A percentile compares a stretch with the other conserved stretches of the same genome.
phyloP scores from a whole-genome alignment of 73 alveolate species.

The Symbiodinium pilosum region DNA sequence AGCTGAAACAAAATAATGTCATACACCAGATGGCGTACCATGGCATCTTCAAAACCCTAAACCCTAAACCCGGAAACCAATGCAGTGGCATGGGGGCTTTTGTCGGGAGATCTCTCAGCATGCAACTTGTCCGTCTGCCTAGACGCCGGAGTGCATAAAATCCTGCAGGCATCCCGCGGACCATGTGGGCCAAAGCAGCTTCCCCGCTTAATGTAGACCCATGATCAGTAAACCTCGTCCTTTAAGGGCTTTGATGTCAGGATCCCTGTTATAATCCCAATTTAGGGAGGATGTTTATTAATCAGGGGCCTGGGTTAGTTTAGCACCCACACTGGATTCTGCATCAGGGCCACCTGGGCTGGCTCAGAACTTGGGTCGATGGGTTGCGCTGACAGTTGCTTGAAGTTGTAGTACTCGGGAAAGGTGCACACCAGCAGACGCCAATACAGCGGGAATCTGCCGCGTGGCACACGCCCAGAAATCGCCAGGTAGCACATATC shows the following conservation, averaged over 20 bases:
- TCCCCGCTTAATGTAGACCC: too few relatives aligned
- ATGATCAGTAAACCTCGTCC: too few relatives aligned
- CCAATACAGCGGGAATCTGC: neutral
- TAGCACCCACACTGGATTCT: neutral
- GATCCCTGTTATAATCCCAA: too few relatives aligned
- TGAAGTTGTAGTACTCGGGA: neutral
- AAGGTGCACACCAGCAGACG: neutral
- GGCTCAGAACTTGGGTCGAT: neutral
- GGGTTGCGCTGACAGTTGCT: neutral
- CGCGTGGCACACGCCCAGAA: neutral
- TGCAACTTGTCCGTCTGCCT: neutral
- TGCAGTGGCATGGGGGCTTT: neutral
- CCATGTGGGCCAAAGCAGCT: neutral
- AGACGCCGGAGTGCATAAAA: neutral
- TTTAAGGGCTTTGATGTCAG: too few relatives aligned
- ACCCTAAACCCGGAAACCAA: neutral
- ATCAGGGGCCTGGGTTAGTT: too few relatives aligned
- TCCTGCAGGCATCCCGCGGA: neutral
- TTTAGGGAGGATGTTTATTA: too few relatives aligned
- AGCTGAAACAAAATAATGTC: neutral
- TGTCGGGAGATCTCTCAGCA: neutral
- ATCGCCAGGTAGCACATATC: neutral
- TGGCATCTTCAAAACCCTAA: neutral
- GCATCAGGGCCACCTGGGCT: neutral
- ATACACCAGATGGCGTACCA: neutral